Percentiles rank a stretch among this genome's conserved stretches.
Evolutionary conservation across 2,329 filamentous ascomycete species (phyloP).

Genomic region (Epichloe typhina): DNA sequence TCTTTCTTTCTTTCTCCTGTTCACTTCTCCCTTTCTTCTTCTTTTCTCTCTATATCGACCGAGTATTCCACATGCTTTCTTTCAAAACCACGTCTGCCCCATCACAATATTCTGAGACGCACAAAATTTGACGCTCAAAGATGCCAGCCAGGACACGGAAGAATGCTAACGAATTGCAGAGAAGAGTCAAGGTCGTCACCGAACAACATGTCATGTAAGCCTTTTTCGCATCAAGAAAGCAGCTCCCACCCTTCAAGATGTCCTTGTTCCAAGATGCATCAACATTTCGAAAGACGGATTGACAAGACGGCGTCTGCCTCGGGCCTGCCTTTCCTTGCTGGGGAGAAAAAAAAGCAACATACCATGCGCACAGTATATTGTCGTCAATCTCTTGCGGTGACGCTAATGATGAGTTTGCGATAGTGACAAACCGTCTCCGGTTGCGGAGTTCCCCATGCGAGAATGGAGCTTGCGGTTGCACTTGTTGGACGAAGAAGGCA

Average conservation of each 20-base stretch:
- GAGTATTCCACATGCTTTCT: not conserved
- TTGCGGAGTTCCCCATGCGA: conserved; percentile 85
- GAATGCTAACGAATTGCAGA: conserved; percentile 41
- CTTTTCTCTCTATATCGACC: not conserved
- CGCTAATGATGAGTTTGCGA: conserved; percentile 8
- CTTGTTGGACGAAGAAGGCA: conserved; percentile 73
- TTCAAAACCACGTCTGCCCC: not conserved
- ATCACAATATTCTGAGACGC: conserved; percentile 3
- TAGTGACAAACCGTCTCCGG: conserved; percentile 66
- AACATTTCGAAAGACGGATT: not conserved
- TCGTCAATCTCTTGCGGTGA: not conserved
- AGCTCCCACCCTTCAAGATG: not conserved
- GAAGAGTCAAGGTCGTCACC: conserved; percentile 84
- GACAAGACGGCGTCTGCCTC: not conserved
- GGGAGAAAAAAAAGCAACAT: not conserved
- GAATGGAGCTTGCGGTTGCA: conserved; percentile 81
- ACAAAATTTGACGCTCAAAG: not conserved
- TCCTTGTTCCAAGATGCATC: not conserved
- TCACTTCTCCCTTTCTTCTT: conserved; percentile 4
- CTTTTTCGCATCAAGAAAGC: not conserved
- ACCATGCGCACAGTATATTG: not conserved
- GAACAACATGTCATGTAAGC: conserved; percentile 79
- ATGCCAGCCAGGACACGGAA: conserved; percentile 6
- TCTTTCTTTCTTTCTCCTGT: conserved; percentile 3
- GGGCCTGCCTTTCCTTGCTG: not conserved